Evolutionary conservation across 164 flowering plant genomes (phyloP).

Genomic region (Vitis cinerea): DNA sequence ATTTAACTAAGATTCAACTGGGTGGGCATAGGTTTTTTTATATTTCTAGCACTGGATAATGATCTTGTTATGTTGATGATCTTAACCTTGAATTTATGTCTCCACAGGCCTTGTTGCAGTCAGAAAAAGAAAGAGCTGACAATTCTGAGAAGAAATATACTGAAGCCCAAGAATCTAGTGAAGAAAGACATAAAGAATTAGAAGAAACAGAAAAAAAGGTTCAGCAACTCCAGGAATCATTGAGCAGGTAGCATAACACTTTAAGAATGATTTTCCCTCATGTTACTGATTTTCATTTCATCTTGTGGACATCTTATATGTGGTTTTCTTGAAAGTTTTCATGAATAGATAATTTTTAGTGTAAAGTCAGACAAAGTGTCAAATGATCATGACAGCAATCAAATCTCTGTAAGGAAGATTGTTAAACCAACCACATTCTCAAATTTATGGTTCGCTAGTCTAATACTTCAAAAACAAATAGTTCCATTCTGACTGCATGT

Average conservation of each 20-base stretch:
- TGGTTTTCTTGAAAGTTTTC: background rate
- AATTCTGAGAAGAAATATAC: conserved; percentile 40
- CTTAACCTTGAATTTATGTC: background rate
- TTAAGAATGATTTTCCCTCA: background rate
- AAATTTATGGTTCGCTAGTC: no score
- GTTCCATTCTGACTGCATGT: no score
- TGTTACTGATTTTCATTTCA: background rate
- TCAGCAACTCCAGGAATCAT: conserved; percentile 56
- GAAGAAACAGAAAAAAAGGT: conserved; percentile 60
- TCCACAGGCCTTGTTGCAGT: conserved; percentile 34
- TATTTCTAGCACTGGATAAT: background rate
- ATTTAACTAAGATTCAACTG: background rate
- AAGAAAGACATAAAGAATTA: conserved; percentile 43
- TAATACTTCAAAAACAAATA: no score
- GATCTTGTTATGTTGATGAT: background rate
- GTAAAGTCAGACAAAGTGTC: background rate
- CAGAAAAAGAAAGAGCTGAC: conserved; percentile 54
- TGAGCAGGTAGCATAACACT: conserved; percentile 44
- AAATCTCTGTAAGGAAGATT: background rate
- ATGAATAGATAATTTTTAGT: background rate
- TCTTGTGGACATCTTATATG: background rate
- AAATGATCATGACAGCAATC: background rate
- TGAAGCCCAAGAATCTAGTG: conserved; percentile 40
- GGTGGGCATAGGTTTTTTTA: background rate
- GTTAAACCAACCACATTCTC: background rate